Percentiles rank a stretch among this genome's conserved stretches.
These are phyloP conservation scores for Brassica rapa DNA, from an alignment of 345 rosid species.

Conservation along the genomic window DNA sequence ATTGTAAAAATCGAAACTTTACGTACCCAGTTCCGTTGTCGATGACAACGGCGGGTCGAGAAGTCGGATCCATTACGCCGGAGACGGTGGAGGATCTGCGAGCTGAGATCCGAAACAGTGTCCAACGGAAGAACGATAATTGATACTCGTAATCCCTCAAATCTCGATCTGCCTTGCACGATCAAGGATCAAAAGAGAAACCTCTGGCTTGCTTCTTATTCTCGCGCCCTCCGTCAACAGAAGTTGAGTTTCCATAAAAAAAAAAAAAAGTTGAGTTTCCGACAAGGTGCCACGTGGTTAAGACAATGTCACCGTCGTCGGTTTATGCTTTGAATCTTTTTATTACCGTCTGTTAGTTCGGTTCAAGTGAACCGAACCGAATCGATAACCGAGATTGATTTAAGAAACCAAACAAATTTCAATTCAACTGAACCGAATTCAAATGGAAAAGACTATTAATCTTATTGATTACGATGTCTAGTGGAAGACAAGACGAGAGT, in stretches of 20 bases:
- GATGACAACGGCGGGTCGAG: slow-evolving; percentile 95
- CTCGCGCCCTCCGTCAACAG: slow-evolving; percentile 13
- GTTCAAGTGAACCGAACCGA: not conserved
- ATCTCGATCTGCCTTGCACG: not conserved
- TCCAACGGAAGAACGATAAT: slow-evolving; percentile 20
- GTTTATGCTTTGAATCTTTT: not conserved
- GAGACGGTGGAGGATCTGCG: slow-evolving; percentile 60
- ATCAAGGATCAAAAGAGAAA: slow-evolving; percentile 8
- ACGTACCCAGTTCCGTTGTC: slow-evolving; percentile 95
- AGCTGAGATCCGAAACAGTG: slow-evolving; percentile 53
- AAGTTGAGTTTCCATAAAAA: slow-evolving; percentile 12
- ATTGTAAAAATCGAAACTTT: not conserved
- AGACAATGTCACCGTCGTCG: slow-evolving; percentile 32
- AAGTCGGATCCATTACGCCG: slow-evolving; percentile 75
- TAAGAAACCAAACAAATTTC: not conserved
- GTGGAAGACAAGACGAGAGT: not conserved
- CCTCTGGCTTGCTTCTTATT: slow-evolving; percentile 8
- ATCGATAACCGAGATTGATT: not conserved
- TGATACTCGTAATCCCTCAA: not conserved
- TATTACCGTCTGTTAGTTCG: not conserved
- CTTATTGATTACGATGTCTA: not conserved
- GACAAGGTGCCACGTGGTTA: slow-evolving; percentile 14
- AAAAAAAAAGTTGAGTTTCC: slow-evolving; percentile 12
- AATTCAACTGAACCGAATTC: not conserved
- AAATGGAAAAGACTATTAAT: no score